These are phyloP conservation scores for Mikania micrantha DNA, from an alignment of 129 eudicot species.

Conservation along the genomic window DNA sequence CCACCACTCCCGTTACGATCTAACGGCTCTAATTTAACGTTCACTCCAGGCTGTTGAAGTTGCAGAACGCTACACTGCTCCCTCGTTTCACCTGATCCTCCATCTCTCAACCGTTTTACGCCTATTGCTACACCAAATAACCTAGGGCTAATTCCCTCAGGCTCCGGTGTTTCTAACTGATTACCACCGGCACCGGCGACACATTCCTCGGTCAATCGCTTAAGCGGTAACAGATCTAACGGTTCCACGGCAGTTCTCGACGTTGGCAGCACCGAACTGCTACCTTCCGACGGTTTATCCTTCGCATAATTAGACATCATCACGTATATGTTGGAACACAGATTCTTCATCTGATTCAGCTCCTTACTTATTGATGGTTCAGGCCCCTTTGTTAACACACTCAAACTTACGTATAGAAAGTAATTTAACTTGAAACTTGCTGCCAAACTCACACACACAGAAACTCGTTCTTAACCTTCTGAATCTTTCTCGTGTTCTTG, in stretches of 20 bases:
- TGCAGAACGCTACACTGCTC: slow-evolving; percentile 47
- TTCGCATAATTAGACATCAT: slow-evolving; percentile 54
- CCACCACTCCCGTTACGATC: slow-evolving; percentile 33
- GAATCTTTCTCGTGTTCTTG: too few species aligned
- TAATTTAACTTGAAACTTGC: too few species aligned
- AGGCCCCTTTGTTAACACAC: too few species aligned
- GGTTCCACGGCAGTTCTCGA: slow-evolving; percentile 15
- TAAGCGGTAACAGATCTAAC: slow-evolving; percentile 58
- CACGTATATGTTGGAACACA: slow-evolving; percentile 57
- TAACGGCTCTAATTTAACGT: slow-evolving; percentile 66
- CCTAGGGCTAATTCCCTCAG: slow-evolving; percentile 32
- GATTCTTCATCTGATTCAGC: slow-evolving; percentile 57
- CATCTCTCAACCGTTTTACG: slow-evolving; percentile 55
- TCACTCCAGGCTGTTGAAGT: slow-evolving; percentile 46
- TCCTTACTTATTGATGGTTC: too few species aligned
- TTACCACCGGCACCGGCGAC: neutral
- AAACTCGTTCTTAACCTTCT: too few species aligned
- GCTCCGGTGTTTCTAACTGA: neutral
- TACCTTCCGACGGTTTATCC: slow-evolving; percentile 34
- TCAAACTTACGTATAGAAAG: too few species aligned
- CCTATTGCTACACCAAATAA: slow-evolving; percentile 77
- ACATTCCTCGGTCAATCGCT: slow-evolving; percentile 36
- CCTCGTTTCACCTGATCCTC: slow-evolving; percentile 16
- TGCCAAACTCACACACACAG: too few species aligned
- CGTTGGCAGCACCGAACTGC: slow-evolving; percentile 13